Evolutionary conservation across 2,329 filamentous ascomycete species (phyloP).

Genomic region (Fusarium illudens): DNA sequence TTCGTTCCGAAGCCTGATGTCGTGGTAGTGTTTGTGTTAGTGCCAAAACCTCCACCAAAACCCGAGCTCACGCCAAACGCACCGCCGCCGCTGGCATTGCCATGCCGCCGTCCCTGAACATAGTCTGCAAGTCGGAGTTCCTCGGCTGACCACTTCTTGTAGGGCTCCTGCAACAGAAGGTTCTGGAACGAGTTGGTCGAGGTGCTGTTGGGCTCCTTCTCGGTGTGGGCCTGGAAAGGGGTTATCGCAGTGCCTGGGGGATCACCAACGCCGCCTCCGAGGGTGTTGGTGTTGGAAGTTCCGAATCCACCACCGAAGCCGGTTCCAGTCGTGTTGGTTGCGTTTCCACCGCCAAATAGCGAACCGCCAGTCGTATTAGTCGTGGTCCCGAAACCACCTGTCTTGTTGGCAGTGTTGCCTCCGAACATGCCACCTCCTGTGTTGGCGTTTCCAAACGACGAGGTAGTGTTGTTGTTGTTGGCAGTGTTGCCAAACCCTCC

Average conservation of each 20-base stretch:
- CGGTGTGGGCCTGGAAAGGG: constrained; percentile 73
- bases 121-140: constrained; percentile 88
- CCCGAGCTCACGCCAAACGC: constrained; percentile 75
- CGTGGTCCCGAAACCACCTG: constrained; percentile 59
- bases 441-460: constrained; percentile 52
- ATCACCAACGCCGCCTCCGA: constrained; percentile 62
- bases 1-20: constrained; percentile 58
- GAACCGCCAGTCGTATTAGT: constrained; percentile 52
- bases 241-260: constrained; percentile 74
- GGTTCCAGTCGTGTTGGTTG: constrained; percentile 38
- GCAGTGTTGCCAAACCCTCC: constrained; percentile 52
- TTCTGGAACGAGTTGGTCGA: constrained; percentile 76
- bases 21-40: constrained; percentile 41
- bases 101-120: constrained; percentile 82
- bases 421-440: constrained; percentile 63
- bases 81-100: constrained; percentile 83
- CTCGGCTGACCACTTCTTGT: constrained; percentile 91
- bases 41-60: constrained; percentile 62
- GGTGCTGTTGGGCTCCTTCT: constrained; percentile 74
- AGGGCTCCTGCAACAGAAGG: constrained; percentile 79
- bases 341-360: constrained; percentile 55
- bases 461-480: constrained; percentile 47
- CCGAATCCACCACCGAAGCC: constrained; percentile 55
- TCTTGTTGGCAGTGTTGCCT: constrained; percentile 55
- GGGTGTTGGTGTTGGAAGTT: constrained; percentile 56